Evolutionary conservation across 805 yeast species (phyloP).

Genomic region (Ogataea paraovalis): DNA sequence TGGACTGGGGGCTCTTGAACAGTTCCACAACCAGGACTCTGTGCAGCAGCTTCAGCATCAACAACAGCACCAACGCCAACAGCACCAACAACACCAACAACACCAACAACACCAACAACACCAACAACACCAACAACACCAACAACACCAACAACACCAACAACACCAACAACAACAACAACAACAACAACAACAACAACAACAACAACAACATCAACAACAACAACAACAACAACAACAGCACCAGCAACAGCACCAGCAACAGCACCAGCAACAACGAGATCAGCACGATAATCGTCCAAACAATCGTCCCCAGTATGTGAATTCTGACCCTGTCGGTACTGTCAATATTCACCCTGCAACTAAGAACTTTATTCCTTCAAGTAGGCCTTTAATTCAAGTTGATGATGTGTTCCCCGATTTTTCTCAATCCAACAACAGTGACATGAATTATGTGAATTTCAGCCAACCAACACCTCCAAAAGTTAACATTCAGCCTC

Average conservation of each 20-base stretch:
- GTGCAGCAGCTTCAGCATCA: neutral
- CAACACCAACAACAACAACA: neutral
- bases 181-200: neutral
- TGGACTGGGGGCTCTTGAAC: neutral
- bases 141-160: neutral
- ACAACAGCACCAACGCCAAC: neutral
- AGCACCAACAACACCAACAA: neutral
- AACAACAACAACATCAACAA: neutral
- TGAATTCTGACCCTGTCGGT: neutral
- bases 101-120: neutral
- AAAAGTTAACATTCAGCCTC: neutral
- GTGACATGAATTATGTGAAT: neutral
- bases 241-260: neutral
- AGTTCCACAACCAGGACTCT: neutral
- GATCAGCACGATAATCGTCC: neutral
- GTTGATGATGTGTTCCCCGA: conserved; percentile 15
- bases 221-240: neutral
- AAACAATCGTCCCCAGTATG: neutral
- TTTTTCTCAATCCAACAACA: neutral
- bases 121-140: neutral
- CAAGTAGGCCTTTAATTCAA: conserved; percentile 12
- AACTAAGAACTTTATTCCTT: neutral
- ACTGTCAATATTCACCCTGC: neutral
- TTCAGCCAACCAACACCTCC: conserved; percentile 1
- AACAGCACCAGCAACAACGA: neutral